Conservation (phyloP, 345 rosid genomes). For the Euphorbia tirucalli region DNA sequence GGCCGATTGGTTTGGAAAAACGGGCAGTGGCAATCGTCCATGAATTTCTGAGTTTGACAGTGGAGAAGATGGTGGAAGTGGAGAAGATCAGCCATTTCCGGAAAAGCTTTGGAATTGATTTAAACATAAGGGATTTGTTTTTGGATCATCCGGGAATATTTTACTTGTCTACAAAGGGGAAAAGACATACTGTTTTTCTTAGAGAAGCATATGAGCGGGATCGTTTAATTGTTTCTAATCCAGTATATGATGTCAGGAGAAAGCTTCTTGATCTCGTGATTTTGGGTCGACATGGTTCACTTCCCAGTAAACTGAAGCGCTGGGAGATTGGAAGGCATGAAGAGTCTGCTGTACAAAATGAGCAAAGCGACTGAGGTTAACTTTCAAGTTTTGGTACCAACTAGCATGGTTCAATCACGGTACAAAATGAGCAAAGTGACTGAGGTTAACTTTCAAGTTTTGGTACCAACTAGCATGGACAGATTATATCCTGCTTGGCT, state of each 20-base stretch:
- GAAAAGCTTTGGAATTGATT: slow-evolving; percentile 71
- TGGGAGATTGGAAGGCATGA: background rate
- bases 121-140: slow-evolving; percentile 82
- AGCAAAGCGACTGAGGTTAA: background rate
- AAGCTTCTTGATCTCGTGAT: slow-evolving; percentile 82
- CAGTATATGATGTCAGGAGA: slow-evolving; percentile 64
- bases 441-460: too few species aligned
- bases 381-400: too few species aligned
- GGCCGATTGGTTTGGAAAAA: slow-evolving; percentile 56
- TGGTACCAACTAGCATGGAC: too few species aligned
- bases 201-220: slow-evolving; percentile 90
- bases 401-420: too few species aligned
- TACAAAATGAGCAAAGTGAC: too few species aligned
- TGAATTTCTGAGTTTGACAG: slow-evolving; percentile 77
- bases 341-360: background rate
- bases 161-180: slow-evolving; percentile 79
- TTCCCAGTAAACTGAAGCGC: slow-evolving; percentile 19
- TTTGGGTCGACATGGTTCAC: slow-evolving; percentile 54
- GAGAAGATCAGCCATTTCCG: slow-evolving; percentile 94
- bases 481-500: too few species aligned
- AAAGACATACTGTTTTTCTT: slow-evolving; percentile 75
- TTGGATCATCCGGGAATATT: slow-evolving; percentile 89
- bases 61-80: slow-evolving; percentile 90
- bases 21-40: slow-evolving; percentile 71
- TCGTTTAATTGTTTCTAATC: slow-evolving; percentile 57